Evolutionary conservation across 1,284 basidiomycete genomes (phyloP), one percentile per base, ranked within the genome.

Genomic region (Exobasidium rhododendri): DNA sequence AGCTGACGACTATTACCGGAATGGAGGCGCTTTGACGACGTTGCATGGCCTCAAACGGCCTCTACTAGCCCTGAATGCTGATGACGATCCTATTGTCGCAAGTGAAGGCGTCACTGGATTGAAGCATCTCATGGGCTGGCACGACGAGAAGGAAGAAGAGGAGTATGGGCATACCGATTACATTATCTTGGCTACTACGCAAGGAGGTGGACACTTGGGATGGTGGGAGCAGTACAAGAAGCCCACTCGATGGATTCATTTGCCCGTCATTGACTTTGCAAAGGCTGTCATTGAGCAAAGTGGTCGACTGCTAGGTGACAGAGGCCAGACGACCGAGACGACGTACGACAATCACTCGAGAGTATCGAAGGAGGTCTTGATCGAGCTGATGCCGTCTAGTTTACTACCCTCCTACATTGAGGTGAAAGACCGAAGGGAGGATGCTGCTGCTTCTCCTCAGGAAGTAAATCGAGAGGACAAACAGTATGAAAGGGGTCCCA

Each of bases 141-240:
- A 71, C 3, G 28, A 47, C 29, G 32, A 74, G 73, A 4, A 63
- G 66, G 56, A 64, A 61, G 26, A 77, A 75, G 46, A 89, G 87
- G 2, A 82, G 73, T 82, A 84, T 61, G 83, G 83, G 11, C 83
- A 83, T 13, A 89, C 88, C 63, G 81, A 82, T 1, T 86, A 87
- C 78, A 85, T 92, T 11, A 85, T 87, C 10, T 85, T 90, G 74
- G 88, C 84, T 13, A 81, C 90, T 58, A 94, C 94, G 0, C 82
- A 84, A 35, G 84, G 85, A 17, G 94, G 96, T 0, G 96, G 96
- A 0, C 94, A 98, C 82, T 83, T 98, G 17, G 94, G 94, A 31
- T 97, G 92, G 94, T 97, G 94, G 77, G 86, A 89, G 40, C 46
- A 47, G 10, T 22, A 11, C 26, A 20, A 26, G 11, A 62, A 64